Base-by-base conservation (phyloP, 139 green algal species). In the Tetradesmus obliquus region DNA sequence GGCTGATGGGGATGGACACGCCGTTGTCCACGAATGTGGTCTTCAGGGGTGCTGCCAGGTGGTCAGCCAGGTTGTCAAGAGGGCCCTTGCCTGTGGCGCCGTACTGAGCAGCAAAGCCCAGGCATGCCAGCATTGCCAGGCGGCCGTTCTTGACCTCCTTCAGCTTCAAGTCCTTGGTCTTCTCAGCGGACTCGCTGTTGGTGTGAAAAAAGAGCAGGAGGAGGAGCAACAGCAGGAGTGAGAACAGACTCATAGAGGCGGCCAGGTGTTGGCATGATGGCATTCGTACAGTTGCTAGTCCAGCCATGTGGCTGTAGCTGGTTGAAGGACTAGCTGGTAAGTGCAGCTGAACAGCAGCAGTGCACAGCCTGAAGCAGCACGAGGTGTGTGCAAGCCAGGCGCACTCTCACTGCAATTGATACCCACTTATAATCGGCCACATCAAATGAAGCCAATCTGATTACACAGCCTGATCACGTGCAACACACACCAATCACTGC, bases 111-210 rank as follows among this genome's bases (percentile, higher is more conserved):
- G 91, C 86, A 91, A 97, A 97, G 88, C 95, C 96, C 10, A 96
- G 32, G 91, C 95, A 95, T 55, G 95, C 93, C 32, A 97, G 55
- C 95, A 96, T 96, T 51, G 95, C 95, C 53, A 97, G 94, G 79
- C 95, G 93, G 82, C 93, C 93, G 94, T 97, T 97, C 94, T 97
- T 97, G 86, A 97, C 91, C 95, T 97, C 96, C 93, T 96, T 96
- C 17, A 96, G 87, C 93, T 97, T 95, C 71, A 94, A 91, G 71
- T 96, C 93, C 57, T 94, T 93, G 55, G 95, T 90, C 93, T 95
- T 95, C 62, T 72, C 71, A 60, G 90, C 19, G 15, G 91, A 91
- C 74, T 93, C 88, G 24, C 89, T 90, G 60, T 57, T 53, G 2
- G 32, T 4, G 15, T 13, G 20, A 79, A 83, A 72, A 51, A 84